These are phyloP conservation scores for Udeniomyces megalosporus DNA, from an alignment of 768 basidiomycete genomes.

Conservation along the genomic window DNA sequence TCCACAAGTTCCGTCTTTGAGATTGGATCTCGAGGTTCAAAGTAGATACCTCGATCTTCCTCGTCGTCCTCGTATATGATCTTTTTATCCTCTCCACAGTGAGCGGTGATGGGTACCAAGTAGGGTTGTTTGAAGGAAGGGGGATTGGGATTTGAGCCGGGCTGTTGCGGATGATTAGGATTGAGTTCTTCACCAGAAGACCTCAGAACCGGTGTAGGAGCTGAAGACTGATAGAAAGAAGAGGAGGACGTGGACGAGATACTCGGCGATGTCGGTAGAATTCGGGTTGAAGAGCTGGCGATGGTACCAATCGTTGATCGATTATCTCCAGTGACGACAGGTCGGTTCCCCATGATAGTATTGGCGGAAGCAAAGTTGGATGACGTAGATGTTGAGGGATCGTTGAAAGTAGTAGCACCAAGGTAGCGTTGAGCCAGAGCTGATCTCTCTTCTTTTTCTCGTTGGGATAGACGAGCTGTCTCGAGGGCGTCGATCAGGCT, in stretches of 20 bases:
- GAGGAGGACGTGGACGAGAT: too few relatives aligned
- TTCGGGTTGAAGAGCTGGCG: too few relatives aligned
- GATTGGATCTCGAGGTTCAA: constrained; percentile 13
- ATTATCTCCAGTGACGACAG: too few relatives aligned
- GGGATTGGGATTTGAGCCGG: too few relatives aligned
- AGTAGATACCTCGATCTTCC: constrained; percentile 9
- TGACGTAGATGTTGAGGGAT: background rate
- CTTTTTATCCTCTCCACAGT: constrained; percentile 9
- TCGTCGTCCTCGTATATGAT: background rate
- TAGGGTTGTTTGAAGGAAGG: background rate
- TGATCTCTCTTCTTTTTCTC: constrained; percentile 3
- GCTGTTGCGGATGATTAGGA: too few relatives aligned
- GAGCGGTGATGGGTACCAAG: too few relatives aligned
- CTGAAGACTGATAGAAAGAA: too few relatives aligned
- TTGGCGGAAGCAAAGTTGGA: background rate
- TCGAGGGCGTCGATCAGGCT: constrained; percentile 14
- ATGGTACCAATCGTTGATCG: too few relatives aligned
- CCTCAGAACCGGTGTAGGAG: too few relatives aligned
- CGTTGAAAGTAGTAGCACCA: background rate
- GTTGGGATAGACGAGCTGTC: background rate
- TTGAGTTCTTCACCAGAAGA: too few relatives aligned
- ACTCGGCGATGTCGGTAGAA: too few relatives aligned
- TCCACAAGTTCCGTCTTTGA: constrained; percentile 15
- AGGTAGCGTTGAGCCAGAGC: constrained; percentile 1
- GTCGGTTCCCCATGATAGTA: too few relatives aligned